Evolutionary conservation across 148 eudicot species (phyloP).

Genomic region (Vaccinium darrowii): DNA sequence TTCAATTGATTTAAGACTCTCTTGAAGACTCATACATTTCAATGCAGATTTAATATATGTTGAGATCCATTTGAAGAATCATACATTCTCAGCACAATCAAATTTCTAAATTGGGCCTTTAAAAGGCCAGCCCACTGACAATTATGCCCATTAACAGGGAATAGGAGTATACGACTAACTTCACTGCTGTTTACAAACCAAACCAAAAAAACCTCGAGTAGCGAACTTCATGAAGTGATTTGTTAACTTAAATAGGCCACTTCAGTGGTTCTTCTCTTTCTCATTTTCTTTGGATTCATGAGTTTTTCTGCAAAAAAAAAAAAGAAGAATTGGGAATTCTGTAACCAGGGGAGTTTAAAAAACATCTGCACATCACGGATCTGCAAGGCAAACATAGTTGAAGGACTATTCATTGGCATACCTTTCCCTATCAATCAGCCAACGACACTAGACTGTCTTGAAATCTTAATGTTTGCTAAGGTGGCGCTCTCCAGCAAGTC

Average conservation of each 20-base stretch:
- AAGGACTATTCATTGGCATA: conserved; percentile 1
- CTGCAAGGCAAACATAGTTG: background rate
- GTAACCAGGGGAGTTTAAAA: no score
- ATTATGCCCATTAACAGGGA: background rate
- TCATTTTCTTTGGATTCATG: background rate
- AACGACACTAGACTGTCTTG: background rate
- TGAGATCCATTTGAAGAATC: background rate
- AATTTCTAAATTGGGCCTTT: background rate
- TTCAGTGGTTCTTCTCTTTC: background rate
- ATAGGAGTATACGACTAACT: background rate
- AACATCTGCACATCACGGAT: no score
- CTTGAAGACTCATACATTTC: background rate
- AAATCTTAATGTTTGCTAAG: background rate
- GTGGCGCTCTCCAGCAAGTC: background rate
- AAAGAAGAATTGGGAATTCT: no score
- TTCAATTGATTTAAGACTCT: background rate
- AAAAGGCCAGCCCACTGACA: background rate
- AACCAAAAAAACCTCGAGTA: background rate
- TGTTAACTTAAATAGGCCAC: background rate
- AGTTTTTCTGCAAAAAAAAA: no score
- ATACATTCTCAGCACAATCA: background rate
- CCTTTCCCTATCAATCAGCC: background rate
- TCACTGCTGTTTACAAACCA: background rate
- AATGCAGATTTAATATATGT: background rate
- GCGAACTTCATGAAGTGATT: background rate